These are phyloP conservation scores for Pezicula radicicola DNA, from an alignment of 2,329 filamentous ascomycete genomes.

Conservation along the genomic window DNA sequence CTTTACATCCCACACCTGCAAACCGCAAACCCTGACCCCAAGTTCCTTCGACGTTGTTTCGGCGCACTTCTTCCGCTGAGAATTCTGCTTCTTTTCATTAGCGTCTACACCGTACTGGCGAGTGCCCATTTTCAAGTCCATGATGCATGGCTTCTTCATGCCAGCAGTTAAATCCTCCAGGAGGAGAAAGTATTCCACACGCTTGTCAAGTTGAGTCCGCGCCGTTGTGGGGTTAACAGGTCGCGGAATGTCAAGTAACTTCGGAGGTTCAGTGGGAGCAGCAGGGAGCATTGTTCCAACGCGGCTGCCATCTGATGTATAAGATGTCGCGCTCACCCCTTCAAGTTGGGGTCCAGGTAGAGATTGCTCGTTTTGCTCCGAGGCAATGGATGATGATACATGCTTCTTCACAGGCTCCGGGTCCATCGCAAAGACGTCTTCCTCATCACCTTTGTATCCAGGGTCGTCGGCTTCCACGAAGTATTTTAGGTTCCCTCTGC, in stretches of 20 bases:
- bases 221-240: constrained; percentile 78
- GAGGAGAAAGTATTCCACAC: constrained; percentile 89
- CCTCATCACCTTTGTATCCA: constrained; percentile 72
- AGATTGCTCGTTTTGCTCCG: not conserved
- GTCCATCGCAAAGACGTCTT: constrained; percentile 69
- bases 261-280: constrained; percentile 4
- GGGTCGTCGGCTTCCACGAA: constrained; percentile 87
- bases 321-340: not conserved
- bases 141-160: constrained; percentile 94
- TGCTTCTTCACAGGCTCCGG: constrained; percentile 23
- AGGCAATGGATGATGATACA: constrained; percentile 15
- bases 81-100: constrained; percentile 85
- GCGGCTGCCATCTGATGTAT: not conserved
- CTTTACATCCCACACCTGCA: constrained; percentile 92
- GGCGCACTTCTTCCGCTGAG: constrained; percentile 89
- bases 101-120: constrained; percentile 95
- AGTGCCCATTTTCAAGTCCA: constrained; percentile 98
- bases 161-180: constrained; percentile 93
- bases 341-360: not conserved
- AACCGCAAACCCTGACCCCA: constrained; percentile 88
- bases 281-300: constrained; percentile 4
- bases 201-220: constrained; percentile 56
- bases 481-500: constrained; percentile 79
- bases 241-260: constrained; percentile 40
- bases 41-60: constrained; percentile 88